Evolutionary conservation across 768 basidiomycete species (phyloP), one percentile per base, ranked within the genome.

Genomic region (Lentinula edodes): DNA sequence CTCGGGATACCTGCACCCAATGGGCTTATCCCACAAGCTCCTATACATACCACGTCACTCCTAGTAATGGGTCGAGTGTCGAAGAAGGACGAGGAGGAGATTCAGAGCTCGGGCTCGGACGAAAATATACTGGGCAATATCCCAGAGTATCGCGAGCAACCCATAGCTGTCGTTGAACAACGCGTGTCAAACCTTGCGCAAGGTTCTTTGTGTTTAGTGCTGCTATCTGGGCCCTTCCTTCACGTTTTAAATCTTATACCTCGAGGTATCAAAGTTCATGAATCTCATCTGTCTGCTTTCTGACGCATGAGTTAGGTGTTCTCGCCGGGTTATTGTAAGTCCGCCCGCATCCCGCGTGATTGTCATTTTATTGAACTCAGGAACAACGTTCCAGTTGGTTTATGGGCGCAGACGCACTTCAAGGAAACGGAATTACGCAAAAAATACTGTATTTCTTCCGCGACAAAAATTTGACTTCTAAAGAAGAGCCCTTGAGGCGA

Each of bases 101-200:
- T 28, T 50, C 58, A 34, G 38, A 51, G 46, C 12, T 23, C 46
- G 8, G 23, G n/a, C 7, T 23, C 18, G 3, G 46, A 53, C 52
- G 52, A 53, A 16, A 53, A 53, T n/a, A 6, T 6, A 7, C 13
- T 32, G 18, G 32, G 4, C 20, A 10, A 43, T n/a, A 43, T 43
- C 16, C 3, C 46, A 13, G 67, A 63, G 45, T 67, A 66, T 36
- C 73, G 67, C 48, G 86, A 89, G 67, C 78, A 85, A 0, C 87
- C 89, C 1, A 65, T 91, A 7, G 83, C 83, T 0, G 90, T 97
- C 1, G 90, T 97, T 4, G 95, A 98, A 70, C 95, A 97, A 73
- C 82, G 95, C n/a, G 85, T 93, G 10, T 95, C 93, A 7, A 95
- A 97, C 70, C 80, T 97, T 18, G 88, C 86, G 0, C 91, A 97